These are phyloP conservation scores for Galeopsis tetrahit DNA, from an alignment of 257 asterid genomes.

Conservation along the genomic window DNA sequence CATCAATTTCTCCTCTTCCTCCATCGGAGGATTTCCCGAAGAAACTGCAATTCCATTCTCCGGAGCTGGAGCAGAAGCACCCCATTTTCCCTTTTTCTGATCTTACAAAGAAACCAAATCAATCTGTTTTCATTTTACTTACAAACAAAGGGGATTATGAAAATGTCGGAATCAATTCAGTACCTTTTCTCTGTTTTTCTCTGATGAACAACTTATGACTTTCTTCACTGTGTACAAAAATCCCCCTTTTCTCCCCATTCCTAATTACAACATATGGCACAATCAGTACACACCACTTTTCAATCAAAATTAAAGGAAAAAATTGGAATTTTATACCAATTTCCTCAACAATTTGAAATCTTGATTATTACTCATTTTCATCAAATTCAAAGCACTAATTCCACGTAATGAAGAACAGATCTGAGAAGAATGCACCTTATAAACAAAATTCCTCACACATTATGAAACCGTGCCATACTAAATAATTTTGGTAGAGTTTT, in stretches of 20 bases:
- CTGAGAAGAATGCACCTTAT: conserved; percentile 22
- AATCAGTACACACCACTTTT: conserved; percentile 4
- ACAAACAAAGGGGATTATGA: background rate
- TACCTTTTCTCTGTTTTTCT: conserved; percentile 67
- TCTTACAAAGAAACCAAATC: conserved; percentile 1
- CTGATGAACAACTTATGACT: conserved; percentile 56
- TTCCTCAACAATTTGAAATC: background rate
- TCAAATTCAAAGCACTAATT: conserved; percentile 18
- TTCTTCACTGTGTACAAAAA: conserved; percentile 60
- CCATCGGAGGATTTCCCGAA: conserved; percentile 29
- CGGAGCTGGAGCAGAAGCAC: conserved; percentile 38
- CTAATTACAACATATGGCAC: conserved; percentile 31
- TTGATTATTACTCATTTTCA: conserved; percentile 5
- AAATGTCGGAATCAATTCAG: background rate
- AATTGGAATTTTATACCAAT: background rate
- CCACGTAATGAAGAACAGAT: conserved; percentile 38
- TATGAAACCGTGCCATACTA: background rate
- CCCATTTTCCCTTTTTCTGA: conserved; percentile 58
- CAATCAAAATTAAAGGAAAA: conserved; percentile 1
- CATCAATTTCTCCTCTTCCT: conserved; percentile 51
- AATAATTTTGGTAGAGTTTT: background rate
- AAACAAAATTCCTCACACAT: background rate
- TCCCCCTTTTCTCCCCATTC: conserved; percentile 71
- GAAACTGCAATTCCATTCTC: conserved; percentile 44
- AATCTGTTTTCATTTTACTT: background rate